Percentiles rank a stretch among this genome's conserved stretches.
Conservation (phyloP, 306 rosid species). For the Castanospermum australe region DNA sequence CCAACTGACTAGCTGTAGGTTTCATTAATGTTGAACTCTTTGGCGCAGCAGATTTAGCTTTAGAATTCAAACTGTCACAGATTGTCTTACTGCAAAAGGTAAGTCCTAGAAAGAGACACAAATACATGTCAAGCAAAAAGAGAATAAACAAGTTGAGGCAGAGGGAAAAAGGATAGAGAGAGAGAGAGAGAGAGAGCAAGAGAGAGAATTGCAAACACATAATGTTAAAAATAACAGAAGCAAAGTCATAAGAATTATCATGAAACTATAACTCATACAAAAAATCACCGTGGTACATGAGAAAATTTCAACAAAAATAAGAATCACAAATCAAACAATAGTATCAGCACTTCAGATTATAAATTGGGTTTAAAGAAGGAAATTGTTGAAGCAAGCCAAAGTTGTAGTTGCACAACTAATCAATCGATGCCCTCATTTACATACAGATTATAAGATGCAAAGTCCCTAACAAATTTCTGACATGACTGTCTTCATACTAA, state of each 20-base stretch:
- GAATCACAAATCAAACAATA: neutral
- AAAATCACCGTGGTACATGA: neutral
- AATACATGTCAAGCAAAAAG: slow-evolving; percentile 21
- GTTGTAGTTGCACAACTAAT: slow-evolving; percentile 9
- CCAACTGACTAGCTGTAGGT: slow-evolving; percentile 84
- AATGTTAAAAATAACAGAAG: neutral
- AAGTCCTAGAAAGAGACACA: slow-evolving; percentile 48
- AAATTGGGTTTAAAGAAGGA: neutral
- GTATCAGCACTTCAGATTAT: neutral
- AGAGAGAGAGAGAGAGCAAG: neutral
- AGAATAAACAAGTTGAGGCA: neutral
- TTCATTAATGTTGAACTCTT: slow-evolving; percentile 82
- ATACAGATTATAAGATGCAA: neutral
- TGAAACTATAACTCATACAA: neutral
- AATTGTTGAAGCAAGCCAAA: neutral
- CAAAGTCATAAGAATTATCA: neutral
- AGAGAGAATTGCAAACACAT: neutral
- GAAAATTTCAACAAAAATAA: slow-evolving; percentile 9
- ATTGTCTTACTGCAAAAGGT: slow-evolving; percentile 40
- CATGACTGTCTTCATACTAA: neutral
- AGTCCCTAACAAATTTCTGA: neutral
- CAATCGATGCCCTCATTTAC: slow-evolving; percentile 10
- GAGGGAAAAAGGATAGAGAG: neutral
- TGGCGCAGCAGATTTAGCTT: slow-evolving; percentile 40
- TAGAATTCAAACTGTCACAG: slow-evolving; percentile 33